These are phyloP conservation scores for Gossypioides kirkii DNA, from an alignment of 345 rosid species.

Conservation along the genomic window DNA sequence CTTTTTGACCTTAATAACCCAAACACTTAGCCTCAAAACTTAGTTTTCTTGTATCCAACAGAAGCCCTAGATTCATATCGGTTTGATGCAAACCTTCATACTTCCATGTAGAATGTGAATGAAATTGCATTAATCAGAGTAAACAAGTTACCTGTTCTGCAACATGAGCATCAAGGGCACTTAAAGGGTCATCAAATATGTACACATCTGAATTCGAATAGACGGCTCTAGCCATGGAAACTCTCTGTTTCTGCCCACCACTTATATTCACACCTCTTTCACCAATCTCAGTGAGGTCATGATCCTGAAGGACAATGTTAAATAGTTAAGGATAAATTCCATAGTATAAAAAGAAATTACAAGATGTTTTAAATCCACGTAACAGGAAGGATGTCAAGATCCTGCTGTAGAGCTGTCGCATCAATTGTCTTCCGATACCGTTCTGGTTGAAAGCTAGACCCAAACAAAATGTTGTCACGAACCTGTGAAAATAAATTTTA, in stretches of 20 bases:
- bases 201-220: slow-evolving; percentile 87
- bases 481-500: slow-evolving; percentile 42
- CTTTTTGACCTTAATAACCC: background rate
- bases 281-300: slow-evolving; percentile 92
- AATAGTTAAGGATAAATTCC: slow-evolving; percentile 12
- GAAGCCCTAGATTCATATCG: background rate
- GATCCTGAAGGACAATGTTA: slow-evolving; percentile 44
- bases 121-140: background rate
- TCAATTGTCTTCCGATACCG: slow-evolving; percentile 73
- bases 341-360: slow-evolving; percentile 1
- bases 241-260: slow-evolving; percentile 99
- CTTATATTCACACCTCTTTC: slow-evolving; percentile 98
- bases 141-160: slow-evolving; percentile 60
- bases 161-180: slow-evolving; percentile 95
- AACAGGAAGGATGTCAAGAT: slow-evolving; percentile 83
- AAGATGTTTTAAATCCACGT: slow-evolving; percentile 31
- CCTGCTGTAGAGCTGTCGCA: slow-evolving; percentile 74
- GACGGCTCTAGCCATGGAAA: slow-evolving; percentile 97
- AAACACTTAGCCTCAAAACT: background rate
- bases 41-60: background rate
- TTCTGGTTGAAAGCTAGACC: slow-evolving; percentile 53
- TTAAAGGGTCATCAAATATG: slow-evolving; percentile 95
- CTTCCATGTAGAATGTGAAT: background rate
- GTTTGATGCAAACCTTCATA: background rate
- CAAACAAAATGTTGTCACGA: slow-evolving; percentile 84